Evolutionary conservation across 352 stramenopile species (phyloP), one percentile per base, ranked within the genome.

Genomic region (Pythium brachiatum): DNA sequence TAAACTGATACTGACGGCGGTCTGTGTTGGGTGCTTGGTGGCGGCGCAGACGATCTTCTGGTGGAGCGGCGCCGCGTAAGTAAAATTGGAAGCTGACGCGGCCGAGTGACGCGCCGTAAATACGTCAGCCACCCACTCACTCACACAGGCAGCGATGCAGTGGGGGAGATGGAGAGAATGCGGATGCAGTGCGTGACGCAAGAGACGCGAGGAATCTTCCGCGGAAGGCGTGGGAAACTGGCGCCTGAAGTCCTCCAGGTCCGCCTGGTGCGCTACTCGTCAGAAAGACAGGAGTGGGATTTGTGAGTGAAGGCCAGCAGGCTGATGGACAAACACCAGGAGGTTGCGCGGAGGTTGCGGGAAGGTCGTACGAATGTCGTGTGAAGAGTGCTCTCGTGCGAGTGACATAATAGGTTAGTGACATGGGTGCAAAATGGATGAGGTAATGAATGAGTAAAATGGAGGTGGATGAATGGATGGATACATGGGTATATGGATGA

Each of bases 201-300:
- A 50, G 41, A 8, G 41, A 18, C 36, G 41, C n/a, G 46, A 11
- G 29, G 52, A 52, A 66, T 57, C 60, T 66, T 39, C 36, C 18
- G 39, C 12, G 29, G 16, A 50, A 44, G 50, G 5, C 27, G 60
- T 32, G 51, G 7, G 29, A 39, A 44, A 16, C 31, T 16, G 50
- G 27, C 29, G 29, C 29, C 9, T 9, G 29, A 34, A 25, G 32
- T 39, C 21, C 16, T 55, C 48, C 18, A 18, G 5, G 3, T 15
- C 15, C 8, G 26, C 18, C 26, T 8, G 11, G 2, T 18, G 50
- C 15, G 50, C 50, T 56, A n/a, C 26, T 53, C 46, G 50, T 43
- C 27, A 41, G 41, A 48, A 51, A 41, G 39, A 69, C 62, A 56
- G 58, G 36, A 63, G 62, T 69, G 62, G 62, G 62, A 69, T 23